These are phyloP conservation scores for Quercus berberidifolia DNA, from an alignment of 306 rosid species.

Conservation along the genomic window DNA sequence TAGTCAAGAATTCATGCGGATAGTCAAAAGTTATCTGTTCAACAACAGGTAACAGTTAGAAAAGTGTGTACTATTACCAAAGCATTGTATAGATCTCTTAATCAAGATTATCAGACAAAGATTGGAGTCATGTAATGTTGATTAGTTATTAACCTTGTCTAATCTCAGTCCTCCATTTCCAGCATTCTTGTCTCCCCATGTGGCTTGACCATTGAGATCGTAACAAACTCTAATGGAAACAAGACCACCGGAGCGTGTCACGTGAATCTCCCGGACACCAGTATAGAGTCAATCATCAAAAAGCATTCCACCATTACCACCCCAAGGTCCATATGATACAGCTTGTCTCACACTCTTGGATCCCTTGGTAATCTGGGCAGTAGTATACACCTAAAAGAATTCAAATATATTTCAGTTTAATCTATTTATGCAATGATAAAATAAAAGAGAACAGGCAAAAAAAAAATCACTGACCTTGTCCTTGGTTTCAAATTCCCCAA, in stretches of 20 bases:
- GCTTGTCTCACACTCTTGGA: constrained; percentile 34
- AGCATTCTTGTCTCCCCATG: constrained; percentile 64
- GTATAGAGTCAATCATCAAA: constrained; percentile 71
- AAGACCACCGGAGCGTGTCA: constrained; percentile 64
- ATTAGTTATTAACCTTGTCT: constrained; percentile 55
- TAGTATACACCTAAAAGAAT: constrained; percentile 15
- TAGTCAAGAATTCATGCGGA: constrained; percentile 75
- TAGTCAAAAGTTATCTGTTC: constrained; percentile 64
- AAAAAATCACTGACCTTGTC: too few species aligned
- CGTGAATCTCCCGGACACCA: constrained; percentile 63
- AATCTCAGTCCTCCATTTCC: constrained; percentile 77
- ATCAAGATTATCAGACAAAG: too few species aligned
- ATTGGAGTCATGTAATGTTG: too few species aligned
- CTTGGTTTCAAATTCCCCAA: too few species aligned
- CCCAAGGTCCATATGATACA: constrained; percentile 83
- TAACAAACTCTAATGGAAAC: constrained; percentile 67
- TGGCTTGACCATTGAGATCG: constrained; percentile 54
- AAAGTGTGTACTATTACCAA: neutral
- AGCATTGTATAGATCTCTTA: too few species aligned
- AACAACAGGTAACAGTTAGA: neutral
- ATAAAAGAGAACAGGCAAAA: too few species aligned
- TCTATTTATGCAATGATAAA: too few species aligned
- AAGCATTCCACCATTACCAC: constrained; percentile 60
- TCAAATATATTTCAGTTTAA: too few species aligned
- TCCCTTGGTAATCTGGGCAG: constrained; percentile 31